phyloP scores from a whole-genome alignment of 192 early-diverging fungal genomes.

The Linnemannia exigua region DNA sequence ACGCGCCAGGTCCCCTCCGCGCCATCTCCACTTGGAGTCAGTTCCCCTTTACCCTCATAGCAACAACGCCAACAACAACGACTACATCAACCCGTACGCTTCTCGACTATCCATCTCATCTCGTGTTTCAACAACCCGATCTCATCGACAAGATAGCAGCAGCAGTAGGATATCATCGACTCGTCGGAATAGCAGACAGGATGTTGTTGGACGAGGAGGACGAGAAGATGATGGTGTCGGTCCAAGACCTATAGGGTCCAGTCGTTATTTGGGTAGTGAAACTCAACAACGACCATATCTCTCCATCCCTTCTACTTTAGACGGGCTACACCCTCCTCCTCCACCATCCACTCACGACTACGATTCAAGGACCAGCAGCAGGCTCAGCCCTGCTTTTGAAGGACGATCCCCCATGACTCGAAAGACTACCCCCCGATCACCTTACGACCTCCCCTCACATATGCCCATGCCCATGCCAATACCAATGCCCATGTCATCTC shows the following conservation, averaged over 20 bases:
- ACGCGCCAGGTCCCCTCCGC: background rate
- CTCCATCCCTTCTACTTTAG: background rate
- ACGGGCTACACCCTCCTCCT: background rate
- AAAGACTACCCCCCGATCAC: conserved; percentile 8
- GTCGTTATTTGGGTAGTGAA: background rate
- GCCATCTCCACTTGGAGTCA: background rate
- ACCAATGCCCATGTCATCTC: conserved; percentile 15
- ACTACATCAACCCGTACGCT: background rate
- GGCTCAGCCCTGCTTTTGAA: background rate
- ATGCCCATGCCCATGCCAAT: conserved; percentile 21
- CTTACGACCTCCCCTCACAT: background rate
- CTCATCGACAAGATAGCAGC: background rate
- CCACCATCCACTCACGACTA: background rate
- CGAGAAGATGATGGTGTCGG: background rate
- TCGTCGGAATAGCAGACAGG: background rate
- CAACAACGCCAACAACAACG: too few relatives aligned
- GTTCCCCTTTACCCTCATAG: background rate
- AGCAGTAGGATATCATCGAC: background rate
- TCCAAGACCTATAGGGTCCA: background rate
- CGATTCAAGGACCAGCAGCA: conserved; percentile 1
- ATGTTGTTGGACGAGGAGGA: background rate
- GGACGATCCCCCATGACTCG: conserved; percentile 11
- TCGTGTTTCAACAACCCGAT: background rate
- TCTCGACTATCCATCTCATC: background rate
- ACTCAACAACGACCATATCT: background rate